Percentiles rank a stretch among this genome's conserved stretches.
Evolutionary conservation across 1,284 basidiomycete genomes (phyloP).

Genomic region (Papiliotrema fonsecae): DNA sequence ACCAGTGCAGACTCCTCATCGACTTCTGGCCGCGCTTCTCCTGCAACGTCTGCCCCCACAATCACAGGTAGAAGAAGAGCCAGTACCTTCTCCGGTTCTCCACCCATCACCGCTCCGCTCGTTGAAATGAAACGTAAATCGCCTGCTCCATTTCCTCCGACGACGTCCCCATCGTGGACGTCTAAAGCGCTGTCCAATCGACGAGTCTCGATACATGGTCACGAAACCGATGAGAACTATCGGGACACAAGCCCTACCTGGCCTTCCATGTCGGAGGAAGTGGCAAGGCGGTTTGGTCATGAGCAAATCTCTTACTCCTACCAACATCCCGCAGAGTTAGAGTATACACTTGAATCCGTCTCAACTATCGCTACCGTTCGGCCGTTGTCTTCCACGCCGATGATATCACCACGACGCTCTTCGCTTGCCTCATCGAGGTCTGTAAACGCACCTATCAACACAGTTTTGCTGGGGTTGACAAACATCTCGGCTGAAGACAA

Average conservation of each 20-base stretch:
- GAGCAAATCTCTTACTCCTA: slow-evolving; percentile 19
- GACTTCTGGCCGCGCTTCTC: background rate
- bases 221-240: slow-evolving; percentile 14
- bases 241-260: slow-evolving; percentile 10
- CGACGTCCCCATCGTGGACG: no score
- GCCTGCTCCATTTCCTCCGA: background rate
- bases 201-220: slow-evolving; percentile 17
- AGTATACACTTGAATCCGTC: slow-evolving; percentile 30
- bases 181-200: no score
- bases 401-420: slow-evolving; percentile 22
- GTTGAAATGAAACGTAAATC: background rate
- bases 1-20: slow-evolving; percentile 1
- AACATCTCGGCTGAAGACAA: slow-evolving; percentile 9
- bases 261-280: slow-evolving; percentile 20
- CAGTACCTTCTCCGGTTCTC: slow-evolving; percentile 1
- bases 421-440: background rate
- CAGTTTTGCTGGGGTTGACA: slow-evolving; percentile 12
- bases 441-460: background rate
- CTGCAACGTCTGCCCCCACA: background rate
- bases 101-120: background rate
- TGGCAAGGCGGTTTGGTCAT: slow-evolving; percentile 17
- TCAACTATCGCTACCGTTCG: slow-evolving; percentile 22
- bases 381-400: slow-evolving; percentile 22
- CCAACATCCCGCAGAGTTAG: slow-evolving; percentile 20
- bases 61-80: slow-evolving; percentile 2